Conservation (phyloP, 768 basidiomycete genomes). For the Dictyophora rubrovolvata region DNA sequence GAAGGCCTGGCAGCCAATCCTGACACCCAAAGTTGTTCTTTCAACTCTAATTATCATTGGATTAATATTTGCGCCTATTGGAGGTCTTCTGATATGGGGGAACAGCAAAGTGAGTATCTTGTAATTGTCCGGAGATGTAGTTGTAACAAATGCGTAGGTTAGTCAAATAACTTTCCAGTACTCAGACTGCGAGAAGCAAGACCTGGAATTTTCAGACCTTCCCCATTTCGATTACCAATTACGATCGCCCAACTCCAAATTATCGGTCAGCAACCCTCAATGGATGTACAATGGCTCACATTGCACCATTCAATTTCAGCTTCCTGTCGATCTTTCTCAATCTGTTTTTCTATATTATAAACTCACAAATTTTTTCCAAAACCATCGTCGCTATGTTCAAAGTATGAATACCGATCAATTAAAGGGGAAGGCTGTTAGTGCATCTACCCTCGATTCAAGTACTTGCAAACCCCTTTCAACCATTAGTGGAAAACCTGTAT, state of each 20-base stretch:
- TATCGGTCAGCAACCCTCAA: conserved; percentile 41
- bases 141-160: conserved; percentile 40
- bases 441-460: conserved; percentile 43
- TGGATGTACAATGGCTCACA: conserved; percentile 56
- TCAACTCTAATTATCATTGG: conserved; percentile 95
- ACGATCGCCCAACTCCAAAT: conserved; percentile 44
- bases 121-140: neutral
- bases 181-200: conserved; percentile 73
- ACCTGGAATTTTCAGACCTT: conserved; percentile 39
- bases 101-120: conserved; percentile 41
- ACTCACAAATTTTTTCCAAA: conserved; percentile 94
- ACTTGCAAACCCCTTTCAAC: conserved; percentile 79
- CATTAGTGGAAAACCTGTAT: conserved; percentile 48
- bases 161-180: conserved; percentile 95
- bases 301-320: conserved; percentile 73
- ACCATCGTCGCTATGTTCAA: conserved; percentile 95
- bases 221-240: conserved; percentile 62
- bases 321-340: conserved; percentile 65
- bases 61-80: conserved; percentile 91
- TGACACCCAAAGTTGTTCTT: conserved; percentile 94
- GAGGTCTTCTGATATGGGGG: conserved; percentile 91
- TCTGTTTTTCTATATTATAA: conserved; percentile 94
- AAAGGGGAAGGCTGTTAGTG: conserved; percentile 52
- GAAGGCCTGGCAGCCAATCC: conserved; percentile 99
- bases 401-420: conserved; percentile 80